These are phyloP conservation scores for Zygnema cylindricum DNA, from an alignment of 139 green algal genomes.

Conservation along the genomic window DNA sequence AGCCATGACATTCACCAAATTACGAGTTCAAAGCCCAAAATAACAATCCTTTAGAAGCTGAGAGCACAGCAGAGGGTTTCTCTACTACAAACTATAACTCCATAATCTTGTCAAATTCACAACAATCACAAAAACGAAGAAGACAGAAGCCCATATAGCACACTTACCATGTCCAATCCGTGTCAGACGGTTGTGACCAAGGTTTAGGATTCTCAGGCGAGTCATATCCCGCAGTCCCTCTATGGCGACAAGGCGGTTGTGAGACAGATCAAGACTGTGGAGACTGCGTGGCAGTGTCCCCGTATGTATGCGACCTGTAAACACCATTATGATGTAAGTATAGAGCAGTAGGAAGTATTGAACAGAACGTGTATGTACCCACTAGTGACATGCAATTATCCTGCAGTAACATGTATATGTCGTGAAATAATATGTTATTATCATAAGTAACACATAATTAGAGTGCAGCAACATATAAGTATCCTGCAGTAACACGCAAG, in stretches of 20 bases:
- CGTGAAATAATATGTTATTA: background rate
- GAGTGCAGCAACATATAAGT: background rate
- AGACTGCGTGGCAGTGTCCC: conserved; percentile 26
- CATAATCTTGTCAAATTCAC: too few relatives aligned
- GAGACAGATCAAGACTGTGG: conserved; percentile 47
- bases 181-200: conserved; percentile 49
- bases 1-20: background rate
- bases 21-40: background rate
- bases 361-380: background rate
- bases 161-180: conserved; percentile 33
- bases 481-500: background rate
- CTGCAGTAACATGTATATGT: background rate
- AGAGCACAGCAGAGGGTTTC: background rate
- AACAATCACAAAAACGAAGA: too few relatives aligned
- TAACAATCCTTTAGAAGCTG: background rate
- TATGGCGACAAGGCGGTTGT: conserved; percentile 34
- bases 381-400: background rate
- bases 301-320: background rate
- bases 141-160: background rate
- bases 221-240: conserved; percentile 46
- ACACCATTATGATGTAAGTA: background rate
- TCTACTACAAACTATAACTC: background rate
- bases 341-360: background rate
- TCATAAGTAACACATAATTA: background rate
- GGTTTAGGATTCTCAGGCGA: conserved; percentile 54